Evolutionary conservation across 345 rosid genomes (phyloP), one percentile per base, ranked within the genome.

Genomic region (Crucihimalaya himalaica): DNA sequence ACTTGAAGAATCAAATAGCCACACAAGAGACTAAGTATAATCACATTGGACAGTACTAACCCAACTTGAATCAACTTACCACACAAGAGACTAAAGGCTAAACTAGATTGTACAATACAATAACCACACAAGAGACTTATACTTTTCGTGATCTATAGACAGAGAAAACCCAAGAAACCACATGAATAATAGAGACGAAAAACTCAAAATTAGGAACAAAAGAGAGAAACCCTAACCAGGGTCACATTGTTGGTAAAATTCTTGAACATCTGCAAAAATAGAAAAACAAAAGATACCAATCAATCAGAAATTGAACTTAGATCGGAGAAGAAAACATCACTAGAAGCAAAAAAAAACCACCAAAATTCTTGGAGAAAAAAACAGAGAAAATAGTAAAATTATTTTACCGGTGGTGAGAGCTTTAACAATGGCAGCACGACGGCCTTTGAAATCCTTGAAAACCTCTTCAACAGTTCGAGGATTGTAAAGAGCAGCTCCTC

Each of bases 391-490:
- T 9, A 46, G 39, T 0, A 19, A 32, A 31, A 6, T 72, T n/a
- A 4, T 14, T 45, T 16, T 78, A 88, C 97, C 92, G 15, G 82
- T 67, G 52, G 97, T 85, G 43, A 90, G 76, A 73, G 97, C 97
- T 78, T 83, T 90, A 63, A 90, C 83, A 76, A 90, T 78, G 80
- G 87, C 97, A 45, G 89, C 80, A 53, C 94, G 78, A 50, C 94
- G 94, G 63, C 94, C 94, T 76, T 82, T 88, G 74, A 88, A 88
- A 79, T 90, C 96, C 56, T 79, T 79, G 78, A 86, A 88, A 15
- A 88, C 89, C 32, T 90, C 97, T 76, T 91, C 94, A 0, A 88
- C 90, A 0, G 92, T 91, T 80, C 94, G 81, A 1, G 81, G 88
- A 63, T 84, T 87, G 81, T 83, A 83, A 74, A 74, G 82, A 0